phyloP scores from a whole-genome alignment of 768 basidiomycete genomes.

The Porphyrellus cyaneotinctus region DNA sequence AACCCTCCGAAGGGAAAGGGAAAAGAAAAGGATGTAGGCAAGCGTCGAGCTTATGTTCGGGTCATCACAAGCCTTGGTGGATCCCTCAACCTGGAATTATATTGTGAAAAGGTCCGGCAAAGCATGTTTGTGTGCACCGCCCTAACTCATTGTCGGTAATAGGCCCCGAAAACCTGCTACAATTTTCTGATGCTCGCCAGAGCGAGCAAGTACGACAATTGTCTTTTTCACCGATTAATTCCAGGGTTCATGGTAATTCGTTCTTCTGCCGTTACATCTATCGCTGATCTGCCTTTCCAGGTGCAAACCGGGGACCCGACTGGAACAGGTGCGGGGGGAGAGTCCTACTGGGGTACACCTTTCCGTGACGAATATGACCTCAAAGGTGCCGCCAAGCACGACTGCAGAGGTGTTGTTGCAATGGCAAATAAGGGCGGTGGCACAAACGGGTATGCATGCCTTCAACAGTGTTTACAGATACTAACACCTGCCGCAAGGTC shows the following conservation, averaged over 20 bases:
- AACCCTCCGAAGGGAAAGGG: conserved; percentile 78
- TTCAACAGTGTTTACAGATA: not conserved
- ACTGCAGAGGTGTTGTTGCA: conserved; percentile 76
- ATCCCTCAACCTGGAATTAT: conserved; percentile 79
- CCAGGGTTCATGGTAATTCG: conserved; percentile 85
- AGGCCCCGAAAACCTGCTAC: conserved; percentile 98
- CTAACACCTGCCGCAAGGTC: conserved; percentile 47
- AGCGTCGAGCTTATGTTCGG: conserved; percentile 91
- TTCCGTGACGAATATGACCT: conserved; percentile 93
- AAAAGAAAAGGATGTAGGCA: conserved; percentile 91
- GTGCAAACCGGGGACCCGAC: conserved; percentile 98
- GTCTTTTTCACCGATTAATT: conserved; percentile 87
- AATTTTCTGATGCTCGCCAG: conserved; percentile 95
- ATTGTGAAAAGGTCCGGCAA: conserved; percentile 72
- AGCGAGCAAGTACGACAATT: conserved; percentile 85
- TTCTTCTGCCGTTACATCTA: not conserved
- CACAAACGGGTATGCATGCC: conserved; percentile 67
- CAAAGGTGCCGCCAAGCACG: conserved; percentile 86
- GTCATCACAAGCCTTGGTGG: conserved; percentile 92
- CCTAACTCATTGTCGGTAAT: not conserved
- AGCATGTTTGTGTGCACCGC: not conserved
- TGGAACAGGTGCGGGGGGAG: conserved; percentile 90
- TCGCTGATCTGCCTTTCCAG: conserved; percentile 37
- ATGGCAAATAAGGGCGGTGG: conserved; percentile 96
- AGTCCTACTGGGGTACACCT: conserved; percentile 91